phyloP scores from a whole-genome alignment of 306 rosid genomes.

The Malus asiatica region DNA sequence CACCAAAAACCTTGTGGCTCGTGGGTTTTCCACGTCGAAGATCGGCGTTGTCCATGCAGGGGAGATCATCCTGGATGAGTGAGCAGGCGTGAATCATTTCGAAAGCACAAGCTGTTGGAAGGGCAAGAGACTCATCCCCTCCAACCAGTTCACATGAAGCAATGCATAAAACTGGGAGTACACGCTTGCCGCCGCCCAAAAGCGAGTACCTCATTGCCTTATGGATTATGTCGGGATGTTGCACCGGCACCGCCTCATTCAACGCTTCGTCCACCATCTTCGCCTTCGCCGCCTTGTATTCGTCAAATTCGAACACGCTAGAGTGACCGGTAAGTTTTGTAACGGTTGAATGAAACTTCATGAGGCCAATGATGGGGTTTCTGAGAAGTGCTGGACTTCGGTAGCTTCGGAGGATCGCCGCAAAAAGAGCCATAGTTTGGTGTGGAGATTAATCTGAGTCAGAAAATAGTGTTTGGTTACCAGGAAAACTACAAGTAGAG shows the following conservation, averaged over 20 bases:
- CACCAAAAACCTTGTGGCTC: constrained; percentile 26
- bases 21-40: constrained; percentile 18
- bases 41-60: constrained; percentile 37
- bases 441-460: too few relatives aligned
- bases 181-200: constrained; percentile 16
- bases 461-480: too few relatives aligned
- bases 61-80: constrained; percentile 31
- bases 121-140: constrained; percentile 22
- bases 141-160: constrained; percentile 35
- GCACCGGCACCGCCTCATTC: constrained; percentile 30
- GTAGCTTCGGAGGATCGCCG: too few relatives aligned
- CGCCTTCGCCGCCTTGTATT: constrained; percentile 21
- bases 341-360: too few relatives aligned
- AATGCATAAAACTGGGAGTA: constrained; percentile 23
- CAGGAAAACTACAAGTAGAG: too few relatives aligned
- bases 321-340: too few relatives aligned
- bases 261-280: constrained; percentile 17
- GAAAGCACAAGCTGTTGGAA: constrained; percentile 29
- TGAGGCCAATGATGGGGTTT: too few relatives aligned
- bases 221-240: constrained; percentile 16
- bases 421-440: too few relatives aligned
- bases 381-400: too few relatives aligned
- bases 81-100: constrained; percentile 30
- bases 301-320: constrained; percentile 3
- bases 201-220: constrained; percentile 31